Base-by-base conservation (phyloP, 192 early-diverging fungal species). In the Coemansia sp. region DNA sequence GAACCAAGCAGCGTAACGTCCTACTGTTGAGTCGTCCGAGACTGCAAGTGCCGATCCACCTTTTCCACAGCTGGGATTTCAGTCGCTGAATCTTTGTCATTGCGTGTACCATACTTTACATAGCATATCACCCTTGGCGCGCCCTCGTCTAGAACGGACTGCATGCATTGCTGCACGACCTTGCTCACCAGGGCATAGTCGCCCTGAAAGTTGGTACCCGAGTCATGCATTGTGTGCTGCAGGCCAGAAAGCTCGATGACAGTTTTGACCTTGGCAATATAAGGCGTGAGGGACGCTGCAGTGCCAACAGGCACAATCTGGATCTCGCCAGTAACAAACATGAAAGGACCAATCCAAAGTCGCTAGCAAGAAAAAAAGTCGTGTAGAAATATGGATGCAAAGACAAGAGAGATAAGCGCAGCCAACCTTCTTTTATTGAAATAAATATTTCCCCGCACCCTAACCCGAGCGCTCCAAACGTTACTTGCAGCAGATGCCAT, bases 211-310 rank as follows among this genome's bases (percentile, higher is more conserved):
- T 75, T 75, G 0, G 72, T 75, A 2, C 72, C 72, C 0, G 72
- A 64, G 31, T 75, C 72, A 26, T 75, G 72, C 72, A 75, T 75
- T 19, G 72, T 68, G 39, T 75, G 72, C 43, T 67, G 53, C 14
- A 75, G 57, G 7, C 65, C 72, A 5, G 72, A 75, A 6, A 23
- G 56, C 20, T 67, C 56, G n/a, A 75, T 53, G 21, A 75, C 60
- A 3, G 48, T 32, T 21, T 75, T 68, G 28, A 68, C 72, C 19
- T 39, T 54, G 44, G 72, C 64, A 29, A 75, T 75, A 31, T 67
- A 75, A 14, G 38, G 58, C 20, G 72, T 75, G 19, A 75, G 56
- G 6, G 72, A 75, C 15, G 55, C 55, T 29, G 58, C 60, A 1
- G 61, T 28, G 32, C 64, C 58, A 42, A 75, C 55, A 3, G 72